Evolutionary conservation across 306 rosid species (phyloP), one percentile per base, ranked within the genome.

Genomic region (Senna siamea): DNA sequence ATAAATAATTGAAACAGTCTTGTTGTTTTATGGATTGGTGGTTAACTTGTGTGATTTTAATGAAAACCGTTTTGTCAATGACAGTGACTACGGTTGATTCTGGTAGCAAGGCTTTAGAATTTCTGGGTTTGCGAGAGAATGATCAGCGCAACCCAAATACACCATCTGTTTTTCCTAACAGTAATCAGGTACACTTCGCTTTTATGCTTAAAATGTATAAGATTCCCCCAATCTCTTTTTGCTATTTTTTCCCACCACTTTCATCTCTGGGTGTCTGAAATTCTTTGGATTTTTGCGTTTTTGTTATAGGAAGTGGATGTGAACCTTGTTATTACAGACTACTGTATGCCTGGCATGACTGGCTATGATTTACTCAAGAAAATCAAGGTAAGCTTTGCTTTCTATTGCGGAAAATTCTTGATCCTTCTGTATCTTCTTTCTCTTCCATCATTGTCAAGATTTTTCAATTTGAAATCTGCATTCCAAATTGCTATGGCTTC

Each of bases 341-440:
- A 93, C 82, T 91, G 98, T 75, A 93, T 93, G 98, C 98, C 98
- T 69, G 98, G 92, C 62, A 93, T 93, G 98, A 93, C 97, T 72
- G 96, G 98, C 83, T 93, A 88, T 87, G 98, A 93, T 83, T 82
- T 93, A 79, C 93, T 93, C 61, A 93, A 84, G 82, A 93, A 86
- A 84, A 91, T 93, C 81, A 93, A 93, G 92, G 98, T 93, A 77
- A 46, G 71, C 54, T 80, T 84, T 70, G 62, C 55, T 38, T 37
- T 17, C 15, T n/a, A 10, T 0, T 38, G 18, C 48, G 18, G 50
- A 38, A 60, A 15, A 5, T 7, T 3, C 3, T 26, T 26, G 30
- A n/a, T n/a, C 30, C 30, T 26, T 26, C 8, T 60, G 15, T 17
- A 1, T 12, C 50, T 59, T 10, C 65, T 59, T 34, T 4, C 10